Base-by-base conservation (phyloP, 768 basidiomycete species). In the Suillus subalutaceus region DNA sequence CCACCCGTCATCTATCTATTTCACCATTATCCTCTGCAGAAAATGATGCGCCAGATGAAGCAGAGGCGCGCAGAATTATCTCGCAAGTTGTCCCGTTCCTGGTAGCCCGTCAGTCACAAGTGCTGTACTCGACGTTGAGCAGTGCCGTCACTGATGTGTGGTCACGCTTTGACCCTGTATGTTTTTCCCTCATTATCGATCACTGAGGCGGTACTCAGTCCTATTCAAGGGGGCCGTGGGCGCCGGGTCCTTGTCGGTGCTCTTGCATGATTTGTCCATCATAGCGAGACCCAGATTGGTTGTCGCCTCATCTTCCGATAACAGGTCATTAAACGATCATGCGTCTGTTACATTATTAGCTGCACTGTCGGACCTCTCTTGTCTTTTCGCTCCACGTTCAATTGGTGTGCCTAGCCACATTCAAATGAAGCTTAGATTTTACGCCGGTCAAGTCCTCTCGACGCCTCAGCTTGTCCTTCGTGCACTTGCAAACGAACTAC, bases 401-500 rank as follows among this genome's bases (percentile, higher is more conserved):
- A 79, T 43, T 66, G 72, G 13, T 68, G 71, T 43, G 74, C 71
- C 66, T 61, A 80, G 78, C 61, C 85, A 84, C 69, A 75, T 86
- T 59, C 74, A 80, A 10, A 86, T 86, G 69, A 94, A 92, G 77
- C 69, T 93, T 32, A 74, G 81, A 16, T 94, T 90, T 77, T 94
- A 93, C 68, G 86, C 86, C 6, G 90, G 88, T 8, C 85, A 89
- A 69, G 73, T 88, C 8, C 66, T 85, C 26, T 80, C 84, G 1
- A 83, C 80, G n/a, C 84, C 89, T 1, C 70, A 79, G 50, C 67
- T 70, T 4, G 71, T 81, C 53, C 72, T 90, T 55, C 73, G 72
- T 58, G 71, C 72, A 10, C 73, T 88, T 43, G 76, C 83, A 10
- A 78, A 82, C 40, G 85, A 90, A 65, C 64, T 79, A 4, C 18